Evolutionary conservation across 2,329 filamentous ascomycete species (phyloP), one percentile per base, ranked within the genome.

Genomic region (Pseudogymnoascus sp.): DNA sequence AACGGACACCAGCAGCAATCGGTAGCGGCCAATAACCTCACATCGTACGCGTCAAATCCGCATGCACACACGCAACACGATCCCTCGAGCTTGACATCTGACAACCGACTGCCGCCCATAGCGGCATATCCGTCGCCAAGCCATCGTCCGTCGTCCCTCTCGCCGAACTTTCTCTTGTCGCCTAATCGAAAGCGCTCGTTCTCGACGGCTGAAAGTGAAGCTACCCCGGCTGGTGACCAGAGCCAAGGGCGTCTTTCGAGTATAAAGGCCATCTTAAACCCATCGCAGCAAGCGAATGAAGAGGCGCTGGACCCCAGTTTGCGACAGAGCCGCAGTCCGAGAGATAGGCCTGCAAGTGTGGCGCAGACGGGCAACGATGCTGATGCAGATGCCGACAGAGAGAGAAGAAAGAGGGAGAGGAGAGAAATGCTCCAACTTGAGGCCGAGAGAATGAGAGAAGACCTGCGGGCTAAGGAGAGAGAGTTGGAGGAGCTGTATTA

Each of bases 241-340:
- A 75, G 74, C 37, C 74, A 83, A 41, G 81, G 88, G 70, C 84
- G 88, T 11, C 74, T 91, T 3, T 89, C 86, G 15, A 90, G 87
- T 2, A 92, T 92, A 64, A 89, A 86, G 66, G 89, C 88, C 4
- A 87, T 92, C 47, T 75, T 92, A 10, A 92, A 91, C 65, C 84
- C 84, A 2, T 69, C 73, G 4, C 61, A 64, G 3, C 68, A 67
- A 26, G 68, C 64, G 58, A 40, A 61, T 9, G 62, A 61, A 10
- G 62, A 63, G 7, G 54, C 58, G 6, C 13, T 63, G n/a, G 60
- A 63, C 15, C 63, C 58, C 33, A 63, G 59, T 35, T 36, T 61
- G 15, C 29, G 63, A 5, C 31, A 21, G 26, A 50, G 37, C 11
- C n/a, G 29, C n/a, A 35, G 35, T 21, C 62, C 36, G 72, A 31